Conservation (phyloP, 371 early-diverging fungal genomes). For the Mortierella sp. region DNA sequence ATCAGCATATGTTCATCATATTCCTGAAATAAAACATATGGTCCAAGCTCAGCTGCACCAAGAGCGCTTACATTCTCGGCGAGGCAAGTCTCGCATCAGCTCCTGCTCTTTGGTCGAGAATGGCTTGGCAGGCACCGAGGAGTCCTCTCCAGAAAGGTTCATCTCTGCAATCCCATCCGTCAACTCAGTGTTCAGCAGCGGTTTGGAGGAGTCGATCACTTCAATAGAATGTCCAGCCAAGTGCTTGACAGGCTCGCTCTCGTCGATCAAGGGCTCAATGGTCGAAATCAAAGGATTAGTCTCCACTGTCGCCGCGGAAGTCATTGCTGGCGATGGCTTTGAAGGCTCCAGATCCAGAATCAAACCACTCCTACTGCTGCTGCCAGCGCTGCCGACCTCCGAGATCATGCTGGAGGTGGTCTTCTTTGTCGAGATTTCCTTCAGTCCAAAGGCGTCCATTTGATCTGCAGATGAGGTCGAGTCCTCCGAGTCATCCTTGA, state of each 20-base stretch:
- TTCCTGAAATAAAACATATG: background rate
- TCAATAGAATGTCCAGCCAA: slow-evolving; percentile 22
- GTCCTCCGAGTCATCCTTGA: slow-evolving; percentile 50
- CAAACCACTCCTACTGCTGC: background rate
- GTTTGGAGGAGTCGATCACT: slow-evolving; percentile 38
- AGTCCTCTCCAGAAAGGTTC: slow-evolving; percentile 25
- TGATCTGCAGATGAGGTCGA: background rate
- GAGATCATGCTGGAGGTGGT: slow-evolving; percentile 12
- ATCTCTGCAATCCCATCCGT: slow-evolving; percentile 24
- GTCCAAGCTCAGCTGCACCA: background rate
- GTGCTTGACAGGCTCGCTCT: slow-evolving; percentile 41
- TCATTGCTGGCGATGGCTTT: background rate
- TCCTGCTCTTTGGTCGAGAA: slow-evolving; percentile 81
- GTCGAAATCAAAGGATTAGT: background rate
- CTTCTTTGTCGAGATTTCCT: slow-evolving; percentile 35
- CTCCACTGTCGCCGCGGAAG: background rate
- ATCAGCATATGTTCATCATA: background rate
- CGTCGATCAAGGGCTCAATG: slow-evolving; percentile 40
- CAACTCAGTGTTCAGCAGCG: slow-evolving; percentile 14
- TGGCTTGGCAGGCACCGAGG: slow-evolving; percentile 27
- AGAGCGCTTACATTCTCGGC: slow-evolving; percentile 74
- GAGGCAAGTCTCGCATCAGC: slow-evolving; percentile 83
- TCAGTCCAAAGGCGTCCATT: slow-evolving; percentile 31
- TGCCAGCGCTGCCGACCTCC: background rate
- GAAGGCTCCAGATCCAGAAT: slow-evolving; percentile 21